Base-by-base conservation (phyloP, 192 early-diverging fungal genomes). In the Pilobolus umbonatus region DNA sequence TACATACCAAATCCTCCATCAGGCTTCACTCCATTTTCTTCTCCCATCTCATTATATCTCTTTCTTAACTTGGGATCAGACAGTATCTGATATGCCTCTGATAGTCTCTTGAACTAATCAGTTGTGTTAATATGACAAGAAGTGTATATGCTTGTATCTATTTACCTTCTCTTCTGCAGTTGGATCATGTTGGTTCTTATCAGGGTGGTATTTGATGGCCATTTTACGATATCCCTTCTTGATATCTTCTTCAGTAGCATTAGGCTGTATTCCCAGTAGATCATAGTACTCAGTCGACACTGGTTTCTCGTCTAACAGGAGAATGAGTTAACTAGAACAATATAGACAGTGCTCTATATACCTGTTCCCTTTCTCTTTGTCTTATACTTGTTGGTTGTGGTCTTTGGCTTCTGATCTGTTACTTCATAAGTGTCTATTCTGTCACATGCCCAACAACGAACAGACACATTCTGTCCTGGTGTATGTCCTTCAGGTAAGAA, bases 51-150 rank as follows among this genome's bases (percentile, higher is more conserved):
- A 67, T 99, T 96, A 74, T 99, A 99, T 49, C 80, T 73, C 26
- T 87, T 79, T 62, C 97, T 83, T 67, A 88, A 69, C 53, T 90
- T 81, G 5, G 93, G 92, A 62, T 99, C 95, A 5, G 92, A 94
- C 15, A 99, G 77, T 10, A 98, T 84, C 75, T 95, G 93, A 68
- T 99, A 98, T 26, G 97, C 97, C 67, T 96, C 94, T 9, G 94
- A 95, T 25, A 99, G 90, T 68, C 82, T 83, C 74, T 99, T 96
- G 66, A 98, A 99, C 84, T 83, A 61, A 7, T 34, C 14, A 15
- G 4, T 1, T 2, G 39, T 42, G 14, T 34, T 35, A 45, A 3
- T 2, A 26, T 21, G n/a, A 44, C 32, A 10, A 31, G 21, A 19
- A 17, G 36, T 9, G 8, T 38, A 24, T 2, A 22, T 7, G 0